phyloP scores from a whole-genome alignment of 2,329 filamentous ascomycete genomes.

The Acrodontium crateriforme region DNA sequence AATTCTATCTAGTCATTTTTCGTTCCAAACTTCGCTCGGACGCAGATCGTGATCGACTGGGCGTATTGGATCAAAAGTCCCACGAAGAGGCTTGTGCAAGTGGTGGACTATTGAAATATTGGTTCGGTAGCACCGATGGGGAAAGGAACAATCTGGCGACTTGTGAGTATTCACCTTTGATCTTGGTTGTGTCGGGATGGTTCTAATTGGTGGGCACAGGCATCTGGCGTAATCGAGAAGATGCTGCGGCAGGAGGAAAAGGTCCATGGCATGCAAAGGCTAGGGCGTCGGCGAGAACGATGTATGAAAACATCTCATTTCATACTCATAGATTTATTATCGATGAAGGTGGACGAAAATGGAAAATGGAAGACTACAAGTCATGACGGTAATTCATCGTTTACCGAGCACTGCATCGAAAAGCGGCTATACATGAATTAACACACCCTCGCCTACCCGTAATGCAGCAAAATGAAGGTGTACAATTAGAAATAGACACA shows the following conservation, averaged over 20 bases:
- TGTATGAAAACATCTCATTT: constrained; percentile 31
- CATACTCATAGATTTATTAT: constrained; percentile 42
- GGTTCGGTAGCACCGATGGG: constrained; percentile 65
- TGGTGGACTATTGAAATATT: constrained; percentile 82
- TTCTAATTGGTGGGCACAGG: no score
- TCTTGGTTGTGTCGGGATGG: no score
- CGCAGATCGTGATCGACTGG: constrained; percentile 55
- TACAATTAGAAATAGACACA: no score
- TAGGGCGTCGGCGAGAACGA: constrained; percentile 31
- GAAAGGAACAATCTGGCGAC: constrained; percentile 70
- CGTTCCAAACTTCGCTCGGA: constrained; percentile 55
- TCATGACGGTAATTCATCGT: neutral
- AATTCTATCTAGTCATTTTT: constrained; percentile 77
- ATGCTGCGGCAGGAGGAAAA: constrained; percentile 45
- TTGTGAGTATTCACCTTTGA: constrained; percentile 23
- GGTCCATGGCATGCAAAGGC: constrained; percentile 45
- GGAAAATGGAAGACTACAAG: constrained; percentile 26
- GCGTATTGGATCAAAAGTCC: constrained; percentile 60
- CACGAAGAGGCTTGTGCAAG: constrained; percentile 67
- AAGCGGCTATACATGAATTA: no score
- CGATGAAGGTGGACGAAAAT: constrained; percentile 47
- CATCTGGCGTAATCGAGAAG: constrained; percentile 46
- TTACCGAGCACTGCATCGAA: no score
- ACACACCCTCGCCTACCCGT: no score
- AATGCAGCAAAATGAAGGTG: no score